These are phyloP conservation scores for Neoboletus brunneissimus DNA, from an alignment of 768 basidiomycete genomes.

Conservation along the genomic window DNA sequence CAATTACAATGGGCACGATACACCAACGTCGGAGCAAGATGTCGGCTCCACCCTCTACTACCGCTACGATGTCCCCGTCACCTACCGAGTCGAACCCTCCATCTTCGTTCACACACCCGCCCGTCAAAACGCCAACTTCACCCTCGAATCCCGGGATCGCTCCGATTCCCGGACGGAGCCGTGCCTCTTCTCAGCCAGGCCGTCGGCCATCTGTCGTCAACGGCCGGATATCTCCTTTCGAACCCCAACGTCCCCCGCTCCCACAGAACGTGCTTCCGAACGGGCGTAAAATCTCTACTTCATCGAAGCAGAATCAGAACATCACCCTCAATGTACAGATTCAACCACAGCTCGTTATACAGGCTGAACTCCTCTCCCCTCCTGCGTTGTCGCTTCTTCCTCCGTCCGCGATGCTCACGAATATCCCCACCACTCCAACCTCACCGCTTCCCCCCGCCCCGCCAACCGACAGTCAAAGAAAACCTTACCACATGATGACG, in stretches of 20 bases:
- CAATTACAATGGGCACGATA: conserved; percentile 63
- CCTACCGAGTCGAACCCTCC: conserved; percentile 40
- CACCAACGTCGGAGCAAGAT: conserved; percentile 64
- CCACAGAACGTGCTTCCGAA: conserved; percentile 43
- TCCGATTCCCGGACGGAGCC: conserved; percentile 45
- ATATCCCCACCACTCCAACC: conserved; percentile 68
- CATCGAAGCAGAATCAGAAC: conserved; percentile 55
- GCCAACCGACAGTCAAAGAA: conserved; percentile 69
- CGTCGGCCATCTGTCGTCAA: conserved; percentile 60
- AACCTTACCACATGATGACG: conserved; percentile 90
- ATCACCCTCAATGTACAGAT: conserved; percentile 42
- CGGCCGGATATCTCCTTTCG: conserved; percentile 51
- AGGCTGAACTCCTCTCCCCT: conserved; percentile 49
- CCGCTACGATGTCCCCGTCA: conserved; percentile 23
- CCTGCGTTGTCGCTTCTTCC: conserved; percentile 41
- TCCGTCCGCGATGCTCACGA: conserved; percentile 46
- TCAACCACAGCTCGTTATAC: conserved; percentile 48
- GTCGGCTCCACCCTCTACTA: conserved; percentile 53
- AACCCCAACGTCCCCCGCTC: conserved; percentile 49
- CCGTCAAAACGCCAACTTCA: conserved; percentile 34
- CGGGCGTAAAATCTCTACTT: conserved; percentile 59
- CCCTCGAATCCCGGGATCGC: conserved; percentile 39
- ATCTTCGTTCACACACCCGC: conserved; percentile 33
- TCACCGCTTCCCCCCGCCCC: conserved; percentile 75
- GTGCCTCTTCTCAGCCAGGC: conserved; percentile 78